Evolutionary conservation across 257 asterid genomes (phyloP).

Genomic region (Schizonepeta tenuifolia): DNA sequence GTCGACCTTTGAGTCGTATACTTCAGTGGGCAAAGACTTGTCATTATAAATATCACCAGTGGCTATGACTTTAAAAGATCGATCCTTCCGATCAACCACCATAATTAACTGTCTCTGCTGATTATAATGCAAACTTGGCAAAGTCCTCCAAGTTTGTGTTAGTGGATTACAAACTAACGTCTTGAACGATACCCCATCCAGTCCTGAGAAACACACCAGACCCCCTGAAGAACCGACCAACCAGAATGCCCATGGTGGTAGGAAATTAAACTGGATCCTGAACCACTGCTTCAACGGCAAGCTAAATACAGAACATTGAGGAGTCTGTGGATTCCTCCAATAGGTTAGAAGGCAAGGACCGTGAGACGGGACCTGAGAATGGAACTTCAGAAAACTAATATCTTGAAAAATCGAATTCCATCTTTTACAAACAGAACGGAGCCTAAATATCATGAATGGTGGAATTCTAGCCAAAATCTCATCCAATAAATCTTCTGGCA

Average conservation of each 20-base stretch:
- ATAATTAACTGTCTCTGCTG: slow-evolving; percentile 93
- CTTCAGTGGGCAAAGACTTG: slow-evolving; percentile 89
- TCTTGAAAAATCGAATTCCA: slow-evolving; percentile 96
- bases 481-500: slow-evolving; percentile 88
- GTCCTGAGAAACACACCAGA: slow-evolving; percentile 88
- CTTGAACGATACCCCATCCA: slow-evolving; percentile 79
- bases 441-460: slow-evolving; percentile 90
- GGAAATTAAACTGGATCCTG: slow-evolving; percentile 83
- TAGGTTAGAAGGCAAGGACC: slow-evolving; percentile 97
- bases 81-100: slow-evolving; percentile 80
- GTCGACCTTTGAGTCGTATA: slow-evolving; percentile 78
- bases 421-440: slow-evolving; percentile 92
- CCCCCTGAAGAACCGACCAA: slow-evolving; percentile 99
- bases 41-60: slow-evolving; percentile 90
- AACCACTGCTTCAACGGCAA: slow-evolving; percentile 97
- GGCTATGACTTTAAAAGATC: slow-evolving; percentile 87
- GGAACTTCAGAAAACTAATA: slow-evolving; percentile 83
- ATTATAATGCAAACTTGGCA: slow-evolving; percentile 90
- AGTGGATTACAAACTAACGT: slow-evolving; percentile 88
- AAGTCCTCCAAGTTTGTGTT: slow-evolving; percentile 83
- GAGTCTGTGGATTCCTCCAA: slow-evolving; percentile 85
- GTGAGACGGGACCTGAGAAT: slow-evolving; percentile 93
- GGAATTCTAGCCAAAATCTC: slow-evolving; percentile 96
- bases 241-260: slow-evolving; percentile 97
- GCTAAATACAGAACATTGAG: slow-evolving; percentile 94